Percentiles rank a stretch among this genome's conserved stretches.
Conservation (phyloP, 2,329 filamentous ascomycete genomes). For the Trichophyton verrucosum region DNA sequence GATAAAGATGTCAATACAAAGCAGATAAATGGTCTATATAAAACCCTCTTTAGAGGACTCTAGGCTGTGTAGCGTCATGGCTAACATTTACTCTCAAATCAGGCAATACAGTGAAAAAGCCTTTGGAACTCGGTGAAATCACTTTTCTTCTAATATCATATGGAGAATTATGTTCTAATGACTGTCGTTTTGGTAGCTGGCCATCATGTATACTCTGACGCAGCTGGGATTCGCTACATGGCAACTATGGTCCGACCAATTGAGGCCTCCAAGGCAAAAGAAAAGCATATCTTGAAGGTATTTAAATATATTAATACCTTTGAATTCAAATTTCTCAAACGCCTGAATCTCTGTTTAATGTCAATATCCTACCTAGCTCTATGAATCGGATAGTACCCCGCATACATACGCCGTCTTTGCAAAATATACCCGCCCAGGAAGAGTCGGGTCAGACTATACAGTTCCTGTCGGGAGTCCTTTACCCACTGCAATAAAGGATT, state of each 20-base stretch:
- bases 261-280: constrained; percentile 38
- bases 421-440: constrained; percentile 31
- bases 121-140: not conserved
- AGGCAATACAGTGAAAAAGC: not conserved
- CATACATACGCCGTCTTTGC: constrained; percentile 50
- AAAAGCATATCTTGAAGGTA: constrained; percentile 50
- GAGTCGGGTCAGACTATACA: constrained; percentile 22
- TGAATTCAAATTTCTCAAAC: not conserved
- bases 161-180: not conserved
- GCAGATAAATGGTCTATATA: not conserved
- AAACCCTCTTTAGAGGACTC: not conserved
- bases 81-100: not conserved
- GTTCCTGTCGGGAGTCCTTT: constrained; percentile 22
- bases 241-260: constrained; percentile 46
- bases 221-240: constrained; percentile 50
- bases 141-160: not conserved
- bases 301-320: not conserved
- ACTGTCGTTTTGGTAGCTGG: constrained; percentile 32
- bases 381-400: constrained; percentile 48
- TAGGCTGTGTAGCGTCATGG: not conserved
- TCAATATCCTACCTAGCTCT: constrained; percentile 42
- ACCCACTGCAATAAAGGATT: constrained; percentile 37
- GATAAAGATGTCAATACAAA: not conserved
- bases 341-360: constrained; percentile 2
- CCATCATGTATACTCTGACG: constrained; percentile 55